Conservation (phyloP, 768 basidiomycete genomes). For the Lactarius hatsudake region DNA sequence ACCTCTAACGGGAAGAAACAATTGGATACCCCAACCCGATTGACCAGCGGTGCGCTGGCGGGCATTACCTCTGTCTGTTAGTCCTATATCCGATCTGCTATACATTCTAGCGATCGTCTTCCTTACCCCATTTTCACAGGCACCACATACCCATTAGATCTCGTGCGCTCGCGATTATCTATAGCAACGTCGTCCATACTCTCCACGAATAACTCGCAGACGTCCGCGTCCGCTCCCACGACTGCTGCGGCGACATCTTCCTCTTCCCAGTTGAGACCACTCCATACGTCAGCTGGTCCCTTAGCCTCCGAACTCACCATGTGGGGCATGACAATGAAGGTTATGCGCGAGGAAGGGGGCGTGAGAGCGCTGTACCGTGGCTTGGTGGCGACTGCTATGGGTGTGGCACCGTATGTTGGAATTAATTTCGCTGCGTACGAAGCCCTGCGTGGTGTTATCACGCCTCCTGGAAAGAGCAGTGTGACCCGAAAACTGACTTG, state of each 20-base stretch:
- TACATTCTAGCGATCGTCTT: conserved; percentile 8
- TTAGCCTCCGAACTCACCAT: conserved; percentile 60
- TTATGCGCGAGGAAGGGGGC: conserved; percentile 91
- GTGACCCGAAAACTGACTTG: conserved; percentile 71
- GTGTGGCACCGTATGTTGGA: conserved; percentile 85
- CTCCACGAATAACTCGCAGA: conserved; percentile 1
- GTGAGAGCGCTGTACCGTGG: conserved; percentile 85
- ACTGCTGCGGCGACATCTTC: conserved; percentile 33
- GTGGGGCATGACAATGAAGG: conserved; percentile 86
- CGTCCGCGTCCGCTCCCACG: conserved; percentile 31
- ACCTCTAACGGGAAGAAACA: conserved; percentile 63
- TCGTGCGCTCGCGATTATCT: conserved; percentile 87
- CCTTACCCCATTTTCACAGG: conserved; percentile 41
- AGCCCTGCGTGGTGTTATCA: conserved; percentile 67
- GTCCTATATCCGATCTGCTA: conserved; percentile 34
- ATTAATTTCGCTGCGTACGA: conserved; percentile 97
- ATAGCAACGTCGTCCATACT: conserved; percentile 87
- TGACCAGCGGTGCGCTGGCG: conserved; percentile 85
- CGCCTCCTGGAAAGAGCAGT: conserved; percentile 75
- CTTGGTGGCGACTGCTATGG: conserved; percentile 76
- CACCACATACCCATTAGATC: conserved; percentile 89
- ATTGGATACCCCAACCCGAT: conserved; percentile 84
- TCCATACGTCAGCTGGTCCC: conserved; percentile 51
- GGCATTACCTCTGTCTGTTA: conserved; percentile 93
- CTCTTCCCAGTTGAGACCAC: conserved; percentile 38